Evolutionary conservation across 148 eudicot species (phyloP).

Genomic region (Persicaria tinctoria): DNA sequence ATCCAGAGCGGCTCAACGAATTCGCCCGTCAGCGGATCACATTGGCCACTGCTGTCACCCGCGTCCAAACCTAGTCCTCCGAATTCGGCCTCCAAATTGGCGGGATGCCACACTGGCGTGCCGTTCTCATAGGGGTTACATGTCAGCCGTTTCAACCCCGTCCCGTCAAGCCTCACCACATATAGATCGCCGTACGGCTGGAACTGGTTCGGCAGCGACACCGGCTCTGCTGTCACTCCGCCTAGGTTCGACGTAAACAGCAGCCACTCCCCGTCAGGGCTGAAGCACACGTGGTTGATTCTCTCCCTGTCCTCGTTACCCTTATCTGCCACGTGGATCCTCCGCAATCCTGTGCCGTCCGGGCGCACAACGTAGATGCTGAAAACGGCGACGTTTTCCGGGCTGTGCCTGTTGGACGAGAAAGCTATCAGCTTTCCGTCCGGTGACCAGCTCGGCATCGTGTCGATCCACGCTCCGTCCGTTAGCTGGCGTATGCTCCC

Average conservation of each 20-base stretch:
- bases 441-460: constrained; percentile 91
- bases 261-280: constrained; percentile 62
- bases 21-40: constrained; percentile 39
- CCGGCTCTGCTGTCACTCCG: constrained; percentile 71
- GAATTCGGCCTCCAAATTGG: constrained; percentile 13
- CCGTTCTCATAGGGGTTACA: constrained; percentile 75
- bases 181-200: constrained; percentile 81
- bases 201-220: constrained; percentile 68
- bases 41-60: constrained; percentile 18
- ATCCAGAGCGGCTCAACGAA: constrained; percentile 77
- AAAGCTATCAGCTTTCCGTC: constrained; percentile 67
- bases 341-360: constrained; percentile 45
- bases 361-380: constrained; percentile 49
- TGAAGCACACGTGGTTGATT: constrained; percentile 72
- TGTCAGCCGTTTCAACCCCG: constrained; percentile 53
- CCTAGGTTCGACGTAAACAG: constrained; percentile 59
- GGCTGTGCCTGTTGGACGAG: constrained; percentile 70
- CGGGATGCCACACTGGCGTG: constrained; percentile 67
- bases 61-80: constrained; percentile 16
- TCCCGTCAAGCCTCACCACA: constrained; percentile 58
- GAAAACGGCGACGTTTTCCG: constrained; percentile 35
- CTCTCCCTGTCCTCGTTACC: constrained; percentile 41
- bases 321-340: constrained; percentile 37
- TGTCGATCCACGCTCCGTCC: constrained; percentile 71
- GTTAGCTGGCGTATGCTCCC: constrained; percentile 48